Evolutionary conservation across 2,329 filamentous ascomycete species (phyloP).

Genomic region (Pleoardoris graminearum): DNA sequence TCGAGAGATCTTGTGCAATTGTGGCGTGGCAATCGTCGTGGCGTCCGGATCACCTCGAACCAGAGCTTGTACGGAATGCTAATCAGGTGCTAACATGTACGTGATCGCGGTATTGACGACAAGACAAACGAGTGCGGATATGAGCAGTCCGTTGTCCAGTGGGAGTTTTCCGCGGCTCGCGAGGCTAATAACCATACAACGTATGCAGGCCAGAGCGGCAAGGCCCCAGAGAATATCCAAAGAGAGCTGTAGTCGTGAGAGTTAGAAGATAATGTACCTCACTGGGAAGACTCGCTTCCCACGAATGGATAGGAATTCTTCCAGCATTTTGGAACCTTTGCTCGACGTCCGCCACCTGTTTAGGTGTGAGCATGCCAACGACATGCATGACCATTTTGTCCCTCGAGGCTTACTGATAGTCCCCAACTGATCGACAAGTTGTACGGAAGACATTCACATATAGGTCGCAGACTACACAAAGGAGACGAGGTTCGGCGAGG

Average conservation of each 20-base stretch:
- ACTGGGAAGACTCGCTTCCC: not conserved
- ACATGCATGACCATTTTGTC: not conserved
- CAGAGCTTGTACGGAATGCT: constrained; percentile 1
- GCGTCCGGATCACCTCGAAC: not conserved
- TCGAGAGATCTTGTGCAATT: not conserved
- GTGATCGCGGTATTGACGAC: constrained; percentile 2
- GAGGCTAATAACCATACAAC: constrained; percentile 8
- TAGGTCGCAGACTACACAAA: no score
- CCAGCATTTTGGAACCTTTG: not conserved
- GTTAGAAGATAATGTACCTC: not conserved
- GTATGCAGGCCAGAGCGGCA: not conserved
- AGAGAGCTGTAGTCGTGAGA: not conserved
- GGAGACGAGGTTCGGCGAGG: no score
- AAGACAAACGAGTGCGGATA: constrained; percentile 1
- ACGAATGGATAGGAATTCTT: not conserved
- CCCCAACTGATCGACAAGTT: no score
- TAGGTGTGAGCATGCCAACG: not conserved
- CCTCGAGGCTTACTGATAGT: no score
- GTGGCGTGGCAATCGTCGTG: not conserved
- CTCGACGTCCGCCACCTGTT: not conserved
- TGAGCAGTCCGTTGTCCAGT: constrained; percentile 9
- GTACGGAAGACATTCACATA: no score
- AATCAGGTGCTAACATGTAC: not conserved
- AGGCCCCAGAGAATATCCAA: constrained; percentile 2
- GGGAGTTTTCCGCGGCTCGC: constrained; percentile 1